Percentiles rank a stretch among this genome's conserved stretches.
These are phyloP conservation scores for Dimocarpus longan DNA, from an alignment of 345 rosid genomes.

Conservation along the genomic window DNA sequence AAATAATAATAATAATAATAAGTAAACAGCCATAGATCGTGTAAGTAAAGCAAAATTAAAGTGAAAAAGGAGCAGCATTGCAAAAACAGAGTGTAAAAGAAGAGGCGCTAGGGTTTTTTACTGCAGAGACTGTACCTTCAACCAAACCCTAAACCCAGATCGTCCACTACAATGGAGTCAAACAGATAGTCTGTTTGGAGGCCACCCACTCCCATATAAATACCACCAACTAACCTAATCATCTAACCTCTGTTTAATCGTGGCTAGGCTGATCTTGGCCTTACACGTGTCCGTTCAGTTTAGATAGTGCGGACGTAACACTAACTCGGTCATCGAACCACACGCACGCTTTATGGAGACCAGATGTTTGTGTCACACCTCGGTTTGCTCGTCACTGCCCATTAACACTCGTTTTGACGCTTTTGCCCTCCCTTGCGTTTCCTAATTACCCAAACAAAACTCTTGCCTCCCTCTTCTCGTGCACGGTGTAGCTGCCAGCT, in stretches of 20 bases:
- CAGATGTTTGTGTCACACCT: slow-evolving; percentile 1
- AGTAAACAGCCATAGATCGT: neutral
- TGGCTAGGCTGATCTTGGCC: neutral
- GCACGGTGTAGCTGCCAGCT: neutral
- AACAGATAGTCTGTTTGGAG: too few species aligned
- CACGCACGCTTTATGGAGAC: slow-evolving; percentile 9
- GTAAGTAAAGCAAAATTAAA: neutral
- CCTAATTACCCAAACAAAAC: neutral
- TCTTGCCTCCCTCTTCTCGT: neutral
- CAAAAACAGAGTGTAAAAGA: neutral
- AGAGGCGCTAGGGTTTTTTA: neutral
- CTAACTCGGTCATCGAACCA: slow-evolving; percentile 15
- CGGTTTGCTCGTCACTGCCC: neutral
- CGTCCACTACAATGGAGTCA: neutral
- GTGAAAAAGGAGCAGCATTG: slow-evolving; percentile 13
- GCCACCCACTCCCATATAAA: too few species aligned
- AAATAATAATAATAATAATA: neutral
- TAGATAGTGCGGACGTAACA: neutral
- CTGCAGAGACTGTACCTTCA: neutral
- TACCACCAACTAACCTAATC: too few species aligned
- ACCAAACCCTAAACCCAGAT: neutral
- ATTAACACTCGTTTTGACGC: neutral
- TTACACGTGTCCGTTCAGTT: neutral
- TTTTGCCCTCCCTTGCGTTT: neutral
- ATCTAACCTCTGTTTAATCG: too few species aligned